Evolutionary conservation across 305 asterid species (phyloP), one percentile per base, ranked within the genome.

Genomic region (Solanum hybrid): DNA sequence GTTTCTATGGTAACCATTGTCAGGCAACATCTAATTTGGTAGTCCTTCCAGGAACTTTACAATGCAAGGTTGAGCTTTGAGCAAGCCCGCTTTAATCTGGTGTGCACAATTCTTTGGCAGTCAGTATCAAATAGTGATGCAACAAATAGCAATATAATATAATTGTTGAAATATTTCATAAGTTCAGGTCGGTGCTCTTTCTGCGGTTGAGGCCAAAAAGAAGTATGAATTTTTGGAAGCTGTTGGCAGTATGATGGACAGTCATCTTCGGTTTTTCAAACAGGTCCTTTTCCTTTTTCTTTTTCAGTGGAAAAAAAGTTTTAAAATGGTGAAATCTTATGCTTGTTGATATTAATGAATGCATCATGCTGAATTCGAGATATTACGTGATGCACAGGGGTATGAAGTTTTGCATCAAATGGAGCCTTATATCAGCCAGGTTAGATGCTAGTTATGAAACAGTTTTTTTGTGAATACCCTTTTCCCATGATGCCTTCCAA

Each of bases 31-130:
- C 98, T 96, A 96, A 96, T 96, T 94, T 96, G 96, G 93, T 96
- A 95, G 97, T 94, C 95, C 93, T 97, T 96, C 98, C 99, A 96
- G 99, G 99, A 97, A 96, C 97, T 96, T 93, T 94, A 96, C 94
- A 95, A 92, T 93, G 95, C 98, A 87, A 95, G 99, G 93, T 94
- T 94, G 88, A 90, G 93, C 86, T 97, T 97, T 91, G 99, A 97
- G 95, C 95, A 96, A 91, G 92, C 99, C 34, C 99, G 99, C 90
- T 96, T 97, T 91, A 95, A 94, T 93, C 96, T 97, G 99, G 99
- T 96, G 89, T 89, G 65, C 76, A 31, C 76, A 86, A 61, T 51
- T 90, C 89, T 90, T 91, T 90, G 93, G 89, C 87, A 27, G 76
- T 79, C 11, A 14, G 78, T 86, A 11, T 32, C 32, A 7, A 61